Base-by-base conservation (phyloP, 1,284 basidiomycete species). In the Tylopilus sp. region DNA sequence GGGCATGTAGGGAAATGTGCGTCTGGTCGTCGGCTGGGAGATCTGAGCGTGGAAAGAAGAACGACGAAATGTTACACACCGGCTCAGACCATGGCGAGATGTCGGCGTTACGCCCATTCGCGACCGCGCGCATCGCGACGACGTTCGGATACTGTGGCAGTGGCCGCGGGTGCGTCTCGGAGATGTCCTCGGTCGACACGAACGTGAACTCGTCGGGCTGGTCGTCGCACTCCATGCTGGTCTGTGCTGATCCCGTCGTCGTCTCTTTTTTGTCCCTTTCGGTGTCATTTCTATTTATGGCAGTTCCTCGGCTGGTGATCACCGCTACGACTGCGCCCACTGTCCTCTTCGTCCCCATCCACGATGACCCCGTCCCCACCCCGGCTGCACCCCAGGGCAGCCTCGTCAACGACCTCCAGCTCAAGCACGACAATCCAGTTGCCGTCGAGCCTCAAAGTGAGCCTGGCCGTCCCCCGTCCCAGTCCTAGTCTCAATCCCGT, bases 371-470 rank as follows among this genome's bases (percentile, higher is more conserved):
- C 73, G 18, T 68, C 77, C 6, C 63, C 58, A 38, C 65, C 65
- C 26, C 69, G 57, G 53, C 54, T 68, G 8, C 64, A n/a, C 10
- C 67, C 71, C 38, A 64, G 68, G 61, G 63, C 73, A 3, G 71
- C 78, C 32, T 70, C 79, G 3, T 65, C 79, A 19, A 57, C 80
- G 0, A 52, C 79, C 10, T 67, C 80, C 56, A 58, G 58, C 12
- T 58, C 72, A 13, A 70, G 53, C 32, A 66, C 72, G 0, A 67
- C 75, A 2, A 72, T 71, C 47, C 59, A 65, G 62, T 68, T 70
- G 26, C 76, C 70, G 15, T 74, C 77, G 1, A 79, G 77, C 53
- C 78, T 81, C 70, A 81, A 81, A 72, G 80, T 81, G 44, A 44
- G 44, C n/a, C 13, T 29, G n/a, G 38, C 53, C 29, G 29, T 6